Percentiles rank a stretch among this genome's conserved stretches.
Evolutionary conservation across 352 stramenopile genomes (phyloP).

Genomic region (Phytopythium litorale): DNA sequence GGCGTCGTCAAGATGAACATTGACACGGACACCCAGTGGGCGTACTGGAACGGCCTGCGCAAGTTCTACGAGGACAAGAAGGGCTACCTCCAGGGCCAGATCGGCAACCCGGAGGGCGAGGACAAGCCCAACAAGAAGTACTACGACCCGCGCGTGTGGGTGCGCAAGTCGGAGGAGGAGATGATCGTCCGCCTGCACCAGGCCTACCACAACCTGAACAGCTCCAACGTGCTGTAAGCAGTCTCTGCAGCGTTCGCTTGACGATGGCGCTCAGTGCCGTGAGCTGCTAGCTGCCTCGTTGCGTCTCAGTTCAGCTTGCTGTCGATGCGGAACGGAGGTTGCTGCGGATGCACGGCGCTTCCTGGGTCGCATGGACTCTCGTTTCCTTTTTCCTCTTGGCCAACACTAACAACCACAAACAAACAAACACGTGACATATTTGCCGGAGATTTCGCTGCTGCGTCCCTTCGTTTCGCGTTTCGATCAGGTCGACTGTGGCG

Average conservation of each 20-base stretch:
- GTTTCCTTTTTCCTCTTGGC: neutral
- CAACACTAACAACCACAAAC: conserved; percentile 2
- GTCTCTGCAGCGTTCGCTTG: neutral
- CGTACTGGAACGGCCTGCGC: conserved; percentile 98
- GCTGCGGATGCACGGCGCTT: neutral
- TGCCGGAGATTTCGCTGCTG: neutral
- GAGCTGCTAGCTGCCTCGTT: neutral
- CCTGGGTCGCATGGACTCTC: neutral
- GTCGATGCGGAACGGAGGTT: neutral
- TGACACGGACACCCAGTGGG: conserved; percentile 99
- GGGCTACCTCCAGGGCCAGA: conserved; percentile 97
- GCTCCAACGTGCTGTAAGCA: conserved; percentile 60
- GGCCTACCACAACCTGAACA: conserved; percentile 91
- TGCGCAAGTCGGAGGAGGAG: conserved; percentile 95
- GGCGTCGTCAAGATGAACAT: conserved; percentile 99
- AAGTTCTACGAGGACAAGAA: conserved; percentile 97
- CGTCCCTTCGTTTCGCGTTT: neutral
- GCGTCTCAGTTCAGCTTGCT: neutral
- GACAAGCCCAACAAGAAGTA: conserved; percentile 99
- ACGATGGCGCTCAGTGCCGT: neutral
- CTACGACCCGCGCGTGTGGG: conserved; percentile 97
- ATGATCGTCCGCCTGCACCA: conserved; percentile 92
- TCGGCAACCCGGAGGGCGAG: conserved; percentile 96
- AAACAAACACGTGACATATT: conserved; percentile 7
- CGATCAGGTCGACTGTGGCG: neutral